Base-by-base conservation (phyloP, 768 basidiomycete genomes). In the Termitomyces sp. region DNA sequence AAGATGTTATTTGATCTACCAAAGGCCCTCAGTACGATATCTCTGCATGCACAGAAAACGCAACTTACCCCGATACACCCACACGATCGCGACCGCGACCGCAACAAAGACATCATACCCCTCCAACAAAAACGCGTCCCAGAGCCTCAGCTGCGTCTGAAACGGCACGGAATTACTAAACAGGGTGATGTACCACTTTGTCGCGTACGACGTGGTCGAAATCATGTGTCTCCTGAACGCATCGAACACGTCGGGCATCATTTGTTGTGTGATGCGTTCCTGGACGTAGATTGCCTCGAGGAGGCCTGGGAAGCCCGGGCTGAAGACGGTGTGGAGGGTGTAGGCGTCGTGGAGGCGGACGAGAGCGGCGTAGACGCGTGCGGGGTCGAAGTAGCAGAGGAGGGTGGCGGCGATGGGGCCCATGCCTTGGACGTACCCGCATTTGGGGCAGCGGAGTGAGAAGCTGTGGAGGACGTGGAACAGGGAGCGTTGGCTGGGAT, bases 361-460 rank as follows among this genome's bases (percentile, higher is more conserved):
- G 49, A 98, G 83, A 32, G 87, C 82, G 4, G 89, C 85, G 70
- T 95, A 97, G 5, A 87, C 91, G 56, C 87, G 88, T 75, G 94
- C 92, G 8, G 97, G 94, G 64, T 89, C 88, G 71, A 94, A 89
- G 72, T 98, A 98, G 75, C 91, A 95, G 12, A 98, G 83, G 25
- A 99, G 81, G 1, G 95, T 98, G 1, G 96, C 92, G 0, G 96
- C 94, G 60, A 99, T 92, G 6, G 96, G 92, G 2, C 97, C 96
- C 97, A 99, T 99, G 62, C 97, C 97, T 76, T 99, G 97, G 45
- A 96, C 95, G 71, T 99, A 99, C 15, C 96, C 96, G 63, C 97
- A 98, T 11, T 83, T 78, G 17, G 79, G 72, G 74, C 96, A 98
- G n/a, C 81, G 79, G 20, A 96, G 80, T 1, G 94, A 96, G 71